A percentile compares a stretch with the other conserved stretches of the same genome.
Evolutionary conservation across 192 early-diverging fungal species (phyloP).

Genomic region (Umbelopsis ramanniana): DNA sequence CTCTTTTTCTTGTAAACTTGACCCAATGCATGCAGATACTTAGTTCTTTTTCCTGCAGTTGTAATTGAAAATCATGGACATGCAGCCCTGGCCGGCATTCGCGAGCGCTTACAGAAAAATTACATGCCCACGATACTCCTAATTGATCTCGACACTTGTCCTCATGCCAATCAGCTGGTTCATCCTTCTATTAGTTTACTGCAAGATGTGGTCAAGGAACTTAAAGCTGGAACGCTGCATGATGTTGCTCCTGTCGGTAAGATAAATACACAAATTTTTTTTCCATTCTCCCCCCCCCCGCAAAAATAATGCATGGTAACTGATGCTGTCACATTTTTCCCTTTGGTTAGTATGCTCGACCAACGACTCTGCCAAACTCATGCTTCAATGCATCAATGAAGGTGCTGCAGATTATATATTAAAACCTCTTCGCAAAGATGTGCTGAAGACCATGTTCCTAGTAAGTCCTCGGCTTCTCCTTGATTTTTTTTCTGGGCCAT

Average conservation of each 20-base stretch:
- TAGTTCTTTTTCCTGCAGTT: background rate
- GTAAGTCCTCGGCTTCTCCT: conserved; percentile 40
- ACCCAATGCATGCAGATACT: background rate
- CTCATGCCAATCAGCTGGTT: conserved; percentile 10
- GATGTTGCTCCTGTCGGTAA: conserved; percentile 15
- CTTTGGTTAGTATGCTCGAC: conserved; percentile 40
- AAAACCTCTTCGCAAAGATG: conserved; percentile 55
- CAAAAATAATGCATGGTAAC: background rate
- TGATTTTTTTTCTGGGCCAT: background rate
- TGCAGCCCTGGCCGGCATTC: background rate
- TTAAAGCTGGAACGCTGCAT: conserved; percentile 6
- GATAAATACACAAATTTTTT: background rate
- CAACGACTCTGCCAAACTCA: conserved; percentile 43
- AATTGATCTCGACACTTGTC: conserved; percentile 17
- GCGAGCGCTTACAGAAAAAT: conserved; percentile 18
- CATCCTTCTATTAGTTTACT: conserved; percentile 15
- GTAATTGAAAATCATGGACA: conserved; percentile 22
- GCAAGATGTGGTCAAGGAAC: conserved; percentile 12
- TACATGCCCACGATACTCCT: conserved; percentile 12
- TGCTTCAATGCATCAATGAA: conserved; percentile 51
- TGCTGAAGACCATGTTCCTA: conserved; percentile 57
- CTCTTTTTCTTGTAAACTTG: background rate
- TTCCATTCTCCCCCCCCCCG: background rate
- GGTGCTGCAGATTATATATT: conserved; percentile 61
- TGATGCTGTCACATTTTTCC: conserved; percentile 18